Evolutionary conservation across 495 filamentous ascomycete species (phyloP).

Genomic region (Lepidopterella palustris): DNA sequence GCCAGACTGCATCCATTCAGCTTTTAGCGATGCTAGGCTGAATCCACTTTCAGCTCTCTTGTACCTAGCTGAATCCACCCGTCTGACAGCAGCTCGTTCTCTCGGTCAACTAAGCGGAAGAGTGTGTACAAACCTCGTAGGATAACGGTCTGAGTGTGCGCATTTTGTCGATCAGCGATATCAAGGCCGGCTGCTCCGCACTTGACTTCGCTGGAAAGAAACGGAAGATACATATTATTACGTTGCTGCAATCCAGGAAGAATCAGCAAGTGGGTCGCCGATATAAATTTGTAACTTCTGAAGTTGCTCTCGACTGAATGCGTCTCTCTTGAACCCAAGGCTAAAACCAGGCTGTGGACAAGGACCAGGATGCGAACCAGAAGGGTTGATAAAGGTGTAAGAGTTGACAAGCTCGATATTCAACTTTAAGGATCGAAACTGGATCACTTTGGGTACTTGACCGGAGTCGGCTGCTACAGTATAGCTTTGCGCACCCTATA

Average conservation of each 20-base stretch:
- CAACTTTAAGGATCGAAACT: conserved; percentile 22
- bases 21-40: no score
- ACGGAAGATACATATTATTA: conserved; percentile 40
- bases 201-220: conserved; percentile 40
- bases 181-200: conserved; percentile 34
- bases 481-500: conserved; percentile 31
- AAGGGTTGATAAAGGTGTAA: no score
- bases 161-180: conserved; percentile 38
- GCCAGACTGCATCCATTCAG: no score
- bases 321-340: conserved; percentile 24
- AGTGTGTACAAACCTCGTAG: conserved; percentile 36
- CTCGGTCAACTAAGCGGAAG: conserved; percentile 30
- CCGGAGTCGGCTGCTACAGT: conserved; percentile 26
- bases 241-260: conserved; percentile 19
- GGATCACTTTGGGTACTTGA: conserved; percentile 20
- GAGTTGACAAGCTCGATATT: conserved; percentile 20
- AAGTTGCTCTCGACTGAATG: conserved; percentile 18
- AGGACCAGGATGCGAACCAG: no score
- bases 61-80: no score
- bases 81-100: no score
- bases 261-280: neutral
- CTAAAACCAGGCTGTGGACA: conserved; percentile 29
- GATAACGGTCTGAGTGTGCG: conserved; percentile 36
- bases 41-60: no score
- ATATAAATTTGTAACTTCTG: conserved; percentile 4